Percentiles rank a stretch among this genome's conserved stretches.
Evolutionary conservation across 2,329 filamentous ascomycete genomes (phyloP).

Genomic region (Ceratocystiopsis minuta): DNA sequence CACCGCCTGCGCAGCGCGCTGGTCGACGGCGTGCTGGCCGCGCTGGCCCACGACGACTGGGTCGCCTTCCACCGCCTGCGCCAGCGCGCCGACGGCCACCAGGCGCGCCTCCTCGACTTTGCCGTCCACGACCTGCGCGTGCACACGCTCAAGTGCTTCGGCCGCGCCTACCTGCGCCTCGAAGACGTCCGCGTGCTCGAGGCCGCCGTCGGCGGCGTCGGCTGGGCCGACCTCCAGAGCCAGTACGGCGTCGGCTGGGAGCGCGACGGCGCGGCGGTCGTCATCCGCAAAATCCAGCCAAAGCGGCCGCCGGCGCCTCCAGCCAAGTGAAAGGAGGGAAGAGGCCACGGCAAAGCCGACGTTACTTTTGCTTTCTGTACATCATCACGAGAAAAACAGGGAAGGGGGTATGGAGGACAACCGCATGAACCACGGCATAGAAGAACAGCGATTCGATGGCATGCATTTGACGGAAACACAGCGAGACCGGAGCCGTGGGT

Average conservation of each 20-base stretch:
- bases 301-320: constrained; percentile 2
- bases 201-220: constrained; percentile 37
- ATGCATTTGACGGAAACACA: no score
- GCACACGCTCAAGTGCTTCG: constrained; percentile 74
- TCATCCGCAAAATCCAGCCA: constrained; percentile 46
- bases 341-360: neutral
- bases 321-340: constrained; percentile 7
- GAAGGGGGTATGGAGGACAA: no score
- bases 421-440: no score
- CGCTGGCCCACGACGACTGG: constrained; percentile 70
- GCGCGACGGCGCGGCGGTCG: constrained; percentile 49
- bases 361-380: neutral
- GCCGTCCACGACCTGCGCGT: constrained; percentile 56
- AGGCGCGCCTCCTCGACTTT: constrained; percentile 63
- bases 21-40: constrained; percentile 48
- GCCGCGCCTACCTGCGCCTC: constrained; percentile 59
- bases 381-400: no score
- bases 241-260: constrained; percentile 73
- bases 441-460: no score
- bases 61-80: constrained; percentile 55
- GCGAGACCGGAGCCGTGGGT: no score
- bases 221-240: constrained; percentile 54
- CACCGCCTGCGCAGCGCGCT: constrained; percentile 48
- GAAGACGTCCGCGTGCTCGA: constrained; percentile 49
- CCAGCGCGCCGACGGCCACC: constrained; percentile 54